Evolutionary conservation across 805 yeast genomes (phyloP), one percentile per base, ranked within the genome.

Genomic region (Yarrowia yakushimensis): DNA sequence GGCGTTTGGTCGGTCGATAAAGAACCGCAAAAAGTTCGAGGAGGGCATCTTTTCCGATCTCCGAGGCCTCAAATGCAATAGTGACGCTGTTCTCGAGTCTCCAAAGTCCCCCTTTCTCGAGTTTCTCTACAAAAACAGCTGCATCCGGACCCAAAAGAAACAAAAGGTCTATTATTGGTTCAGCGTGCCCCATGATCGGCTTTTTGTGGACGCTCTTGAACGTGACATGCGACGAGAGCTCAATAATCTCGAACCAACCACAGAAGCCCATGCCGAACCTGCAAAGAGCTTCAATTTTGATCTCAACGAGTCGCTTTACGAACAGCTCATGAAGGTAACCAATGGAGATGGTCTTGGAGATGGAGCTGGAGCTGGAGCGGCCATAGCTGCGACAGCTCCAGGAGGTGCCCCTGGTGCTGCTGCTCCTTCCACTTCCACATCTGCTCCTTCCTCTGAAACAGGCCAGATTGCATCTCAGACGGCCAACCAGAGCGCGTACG

Each of bases 81-180:
- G 85, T 5, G 93, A 90, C 77, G 97, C 98, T 13, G 81, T 90
- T 4, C 77, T 93, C 63, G 98, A 93, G 72, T 84, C 83, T 50
- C 97, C 98, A 15, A 85, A 88, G 71, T 89, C 96, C 0, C 85
- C 85, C 34, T 91, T 93, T 71, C 78, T 93, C 64, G 88, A 87
- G 66, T 91, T 93, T 69, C 77, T 93, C 27, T 90, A 88, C 75
- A 88, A 86, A 70, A 89, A 93, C 72, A 85, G 86, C 66, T 93
- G 98, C 71, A 78, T 93, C 25, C 81, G 97, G 68, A 93, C 99
- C 0, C 97, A 93, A 70, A 93, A 93, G 80, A 93, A 94, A 70
- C 99, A 93, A 72, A 93, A 94, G 71, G 97, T 93, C 43, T 93
- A 93, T 72, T 90, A 87, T 73, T 94, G 98, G 98, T 91, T 88